Percentiles rank a stretch among this genome's conserved stretches.
Evolutionary conservation across 129 eudicot species (phyloP).

Genomic region (Arctium minus): DNA sequence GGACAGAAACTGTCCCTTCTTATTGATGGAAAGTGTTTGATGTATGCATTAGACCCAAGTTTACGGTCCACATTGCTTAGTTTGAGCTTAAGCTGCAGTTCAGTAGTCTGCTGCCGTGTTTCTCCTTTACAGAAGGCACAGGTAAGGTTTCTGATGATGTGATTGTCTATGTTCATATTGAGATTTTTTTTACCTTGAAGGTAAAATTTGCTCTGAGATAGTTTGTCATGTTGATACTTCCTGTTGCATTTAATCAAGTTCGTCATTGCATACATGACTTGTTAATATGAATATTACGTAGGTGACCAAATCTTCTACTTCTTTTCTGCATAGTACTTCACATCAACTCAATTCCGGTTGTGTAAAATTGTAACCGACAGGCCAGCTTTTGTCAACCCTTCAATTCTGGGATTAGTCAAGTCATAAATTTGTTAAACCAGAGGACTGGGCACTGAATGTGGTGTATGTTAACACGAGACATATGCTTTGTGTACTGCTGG

Average conservation of each 20-base stretch:
- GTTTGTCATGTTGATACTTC: not conserved
- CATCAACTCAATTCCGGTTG: too few species aligned
- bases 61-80: constrained; percentile 73
- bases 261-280: too few species aligned
- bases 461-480: too few species aligned
- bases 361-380: too few species aligned
- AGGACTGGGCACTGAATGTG: too few species aligned
- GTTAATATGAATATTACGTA: too few species aligned
- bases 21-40: constrained; percentile 93
- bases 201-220: too few species aligned
- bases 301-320: too few species aligned
- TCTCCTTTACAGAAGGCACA: constrained; percentile 98
- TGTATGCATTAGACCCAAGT: constrained; percentile 93
- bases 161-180: not conserved
- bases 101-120: constrained; percentile 97
- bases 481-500: not conserved
- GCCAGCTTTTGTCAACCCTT: too few species aligned
- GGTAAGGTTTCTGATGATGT: constrained; percentile 25
- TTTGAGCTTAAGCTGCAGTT: constrained; percentile 86
- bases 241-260: not conserved
- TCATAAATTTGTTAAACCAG: too few species aligned
- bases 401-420: too few species aligned
- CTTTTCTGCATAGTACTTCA: too few species aligned
- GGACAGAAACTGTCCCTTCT: constrained; percentile 77
- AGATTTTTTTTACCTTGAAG: not conserved